Evolutionary conservation across 371 early-diverging fungal species (phyloP).

Genomic region (Mucor lusitanicus): DNA sequence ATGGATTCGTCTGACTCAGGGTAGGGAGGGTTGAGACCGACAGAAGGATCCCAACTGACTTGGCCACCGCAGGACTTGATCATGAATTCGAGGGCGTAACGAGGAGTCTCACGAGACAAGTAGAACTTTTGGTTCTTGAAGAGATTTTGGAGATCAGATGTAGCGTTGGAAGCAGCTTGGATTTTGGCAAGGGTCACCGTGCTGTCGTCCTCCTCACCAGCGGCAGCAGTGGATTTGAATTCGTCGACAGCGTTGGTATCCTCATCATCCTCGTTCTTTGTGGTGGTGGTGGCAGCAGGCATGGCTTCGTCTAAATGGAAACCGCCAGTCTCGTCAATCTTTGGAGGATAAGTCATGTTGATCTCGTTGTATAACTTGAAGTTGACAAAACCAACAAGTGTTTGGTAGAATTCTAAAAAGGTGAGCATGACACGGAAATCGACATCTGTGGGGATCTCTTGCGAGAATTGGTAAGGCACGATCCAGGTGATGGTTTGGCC

Average conservation of each 20-base stretch:
- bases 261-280: slow-evolving; percentile 29
- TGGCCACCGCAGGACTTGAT: slow-evolving; percentile 87
- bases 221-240: slow-evolving; percentile 42
- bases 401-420: slow-evolving; percentile 94
- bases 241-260: slow-evolving; percentile 43
- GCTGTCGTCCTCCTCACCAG: slow-evolving; percentile 39
- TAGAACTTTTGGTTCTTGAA: slow-evolving; percentile 83
- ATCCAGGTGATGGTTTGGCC: slow-evolving; percentile 95
- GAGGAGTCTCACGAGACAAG: slow-evolving; percentile 94
- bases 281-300: slow-evolving; percentile 5
- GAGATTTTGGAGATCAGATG: slow-evolving; percentile 59
- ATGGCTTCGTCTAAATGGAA: slow-evolving; percentile 70
- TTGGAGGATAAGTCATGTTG: slow-evolving; percentile 90
- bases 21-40: slow-evolving; percentile 82
- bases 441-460: slow-evolving; percentile 89
- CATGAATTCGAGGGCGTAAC: slow-evolving; percentile 90
- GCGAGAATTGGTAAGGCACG: slow-evolving; percentile 92
- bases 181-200: slow-evolving; percentile 58
- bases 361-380: slow-evolving; percentile 86
- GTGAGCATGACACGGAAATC: slow-evolving; percentile 97
- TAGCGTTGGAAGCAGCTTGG: slow-evolving; percentile 56
- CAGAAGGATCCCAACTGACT: slow-evolving; percentile 87
- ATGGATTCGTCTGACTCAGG: slow-evolving; percentile 78
- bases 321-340: slow-evolving; percentile 77
- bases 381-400: slow-evolving; percentile 94